phyloP scores from a whole-genome alignment of 768 basidiomycete species.

The Serendipita sp. region DNA sequence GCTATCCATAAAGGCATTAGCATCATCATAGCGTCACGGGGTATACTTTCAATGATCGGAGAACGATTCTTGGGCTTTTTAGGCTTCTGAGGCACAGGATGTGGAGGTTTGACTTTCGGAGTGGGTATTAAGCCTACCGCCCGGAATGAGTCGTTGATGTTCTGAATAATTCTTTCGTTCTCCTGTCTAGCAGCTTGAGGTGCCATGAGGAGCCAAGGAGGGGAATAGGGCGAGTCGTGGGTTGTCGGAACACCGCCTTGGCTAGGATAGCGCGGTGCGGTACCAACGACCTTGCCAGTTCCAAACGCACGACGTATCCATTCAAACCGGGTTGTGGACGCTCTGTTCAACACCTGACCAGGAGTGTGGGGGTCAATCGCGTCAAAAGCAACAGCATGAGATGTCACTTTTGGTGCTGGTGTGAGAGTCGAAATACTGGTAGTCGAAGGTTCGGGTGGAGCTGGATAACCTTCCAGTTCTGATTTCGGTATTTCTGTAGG shows the following conservation, averaged over 20 bases:
- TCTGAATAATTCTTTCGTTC: slow-evolving; percentile 48
- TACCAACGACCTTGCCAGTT: not conserved
- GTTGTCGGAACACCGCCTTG: not conserved
- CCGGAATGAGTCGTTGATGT: slow-evolving; percentile 59
- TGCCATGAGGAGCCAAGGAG: slow-evolving; percentile 51
- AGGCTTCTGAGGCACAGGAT: not conserved
- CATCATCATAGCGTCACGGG: slow-evolving; percentile 62
- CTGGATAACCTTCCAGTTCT: not conserved
- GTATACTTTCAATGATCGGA: slow-evolving; percentile 40
- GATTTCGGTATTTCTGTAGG: not conserved
- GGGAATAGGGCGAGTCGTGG: slow-evolving; percentile 19
- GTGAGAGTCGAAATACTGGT: slow-evolving; percentile 2
- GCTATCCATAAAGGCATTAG: slow-evolving; percentile 72
- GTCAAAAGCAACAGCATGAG: slow-evolving; percentile 2
- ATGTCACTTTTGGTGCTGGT: not conserved
- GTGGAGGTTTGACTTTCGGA: slow-evolving; percentile 15
- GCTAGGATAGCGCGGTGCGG: not conserved
- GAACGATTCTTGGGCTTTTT: slow-evolving; percentile 6
- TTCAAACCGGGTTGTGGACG: not conserved
- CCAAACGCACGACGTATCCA: slow-evolving; percentile 6
- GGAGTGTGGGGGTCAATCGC: not conserved
- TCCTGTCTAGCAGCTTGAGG: slow-evolving; percentile 51
- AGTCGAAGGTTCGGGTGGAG: not conserved
- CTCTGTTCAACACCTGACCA: not conserved
- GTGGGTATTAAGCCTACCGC: slow-evolving; percentile 64